Evolutionary conservation across 306 rosid species (phyloP).

Genomic region (Arachis stenosperma): DNA sequence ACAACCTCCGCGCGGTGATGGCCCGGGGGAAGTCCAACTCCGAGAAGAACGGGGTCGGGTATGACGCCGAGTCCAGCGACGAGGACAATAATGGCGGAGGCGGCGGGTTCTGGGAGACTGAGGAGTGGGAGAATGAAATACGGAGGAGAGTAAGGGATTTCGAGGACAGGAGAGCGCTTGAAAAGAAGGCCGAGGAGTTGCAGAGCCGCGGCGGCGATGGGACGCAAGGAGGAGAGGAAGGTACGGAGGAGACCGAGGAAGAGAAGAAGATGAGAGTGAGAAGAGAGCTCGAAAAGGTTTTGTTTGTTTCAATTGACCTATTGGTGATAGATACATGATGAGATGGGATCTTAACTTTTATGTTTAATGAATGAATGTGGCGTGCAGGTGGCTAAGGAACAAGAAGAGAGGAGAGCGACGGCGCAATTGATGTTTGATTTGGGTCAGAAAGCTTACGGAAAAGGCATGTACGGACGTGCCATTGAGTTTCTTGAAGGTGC

Average conservation of each 20-base stretch:
- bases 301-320: background rate
- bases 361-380: background rate
- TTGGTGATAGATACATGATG: background rate
- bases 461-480: constrained; percentile 89
- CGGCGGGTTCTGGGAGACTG: constrained; percentile 48
- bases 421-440: constrained; percentile 93
- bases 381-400: constrained; percentile 89
- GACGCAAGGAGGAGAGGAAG: constrained; percentile 42
- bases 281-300: constrained; percentile 91
- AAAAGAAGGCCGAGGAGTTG: constrained; percentile 88
- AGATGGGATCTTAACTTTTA: background rate
- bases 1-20: constrained; percentile 41
- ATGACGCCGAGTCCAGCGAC: constrained; percentile 63
- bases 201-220: constrained; percentile 56
- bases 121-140: constrained; percentile 81
- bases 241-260: constrained; percentile 68
- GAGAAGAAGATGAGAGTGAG: constrained; percentile 89
- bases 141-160: constrained; percentile 75
- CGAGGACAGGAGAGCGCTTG: constrained; percentile 86
- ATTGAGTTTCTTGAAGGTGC: constrained; percentile 94
- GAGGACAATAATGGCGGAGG: constrained; percentile 47
- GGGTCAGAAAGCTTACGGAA: constrained; percentile 95
- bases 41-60: constrained; percentile 83
- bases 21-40: constrained; percentile 46
- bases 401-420: constrained; percentile 89